Evolutionary conservation across 2,329 filamentous ascomycete genomes (phyloP), one percentile per base, ranked within the genome.

Genomic region (Pleoardoris graminearum): DNA sequence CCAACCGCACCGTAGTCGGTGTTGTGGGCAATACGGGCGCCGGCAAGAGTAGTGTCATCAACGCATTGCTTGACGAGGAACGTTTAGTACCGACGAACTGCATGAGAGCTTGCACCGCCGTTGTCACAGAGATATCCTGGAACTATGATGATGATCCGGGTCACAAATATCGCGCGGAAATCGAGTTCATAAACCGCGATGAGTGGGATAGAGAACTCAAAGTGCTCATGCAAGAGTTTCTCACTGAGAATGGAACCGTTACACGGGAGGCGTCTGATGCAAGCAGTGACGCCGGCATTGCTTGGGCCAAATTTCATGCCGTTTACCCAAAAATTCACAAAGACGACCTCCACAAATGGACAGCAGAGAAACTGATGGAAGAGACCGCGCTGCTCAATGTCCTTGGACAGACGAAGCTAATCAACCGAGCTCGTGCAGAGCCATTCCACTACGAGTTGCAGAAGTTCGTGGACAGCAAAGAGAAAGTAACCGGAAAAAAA

Each of bases 1-100:
- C 68, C 22, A 77, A 76, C 10, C 70, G 73, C 14, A 76, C 76
- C 1, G 74, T 86, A 0, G 75, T 87, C 16, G 84, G 83, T 5
- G 80, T 87, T 1, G 79, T 85, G 2, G 85, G 84, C 0, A 82
- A 80, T 48, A 87, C 85, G 0, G 84, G 84, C 0, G 79, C 81
- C 1, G 85, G 85, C 0, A 88, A 87, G 61, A 83, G 79, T 17
- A 83, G 80, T 1, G 73, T 86, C 0, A 85, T 87, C 65, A 87
- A 87, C 60, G 84, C 84, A 0, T 62, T 87, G 29, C 73, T 87
- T 0, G 82, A 86, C 25, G 82, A 87, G 59, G 82, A 86, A 56
- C 75, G 79, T n/a, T 69, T 83, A 14, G 76, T 77, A 0, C 78
- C 80, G 0, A 83, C 80, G 0, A 82, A 81, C 57, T 83, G 83